These are phyloP conservation scores for Mucor racemosus DNA, from an alignment of 371 early-diverging fungal species.

Conservation along the genomic window DNA sequence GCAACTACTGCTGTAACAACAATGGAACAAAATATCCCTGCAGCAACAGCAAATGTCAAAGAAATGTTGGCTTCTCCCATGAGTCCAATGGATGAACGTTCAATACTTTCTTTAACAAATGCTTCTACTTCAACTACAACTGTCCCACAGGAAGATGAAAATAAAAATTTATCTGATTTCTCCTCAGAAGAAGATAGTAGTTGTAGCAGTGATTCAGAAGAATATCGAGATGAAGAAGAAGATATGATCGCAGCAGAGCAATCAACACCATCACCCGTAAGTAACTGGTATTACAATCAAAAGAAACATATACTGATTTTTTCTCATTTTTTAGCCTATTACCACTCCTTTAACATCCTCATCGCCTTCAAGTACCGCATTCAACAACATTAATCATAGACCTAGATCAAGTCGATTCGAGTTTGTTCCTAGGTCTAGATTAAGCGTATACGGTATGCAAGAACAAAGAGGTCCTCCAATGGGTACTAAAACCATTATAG, in stretches of 20 bases:
- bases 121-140: neutral
- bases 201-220: conserved; percentile 11
- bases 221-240: neutral
- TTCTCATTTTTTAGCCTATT: neutral
- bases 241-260: conserved; percentile 1
- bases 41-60: neutral
- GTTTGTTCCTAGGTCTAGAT: conserved; percentile 42
- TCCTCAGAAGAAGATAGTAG: conserved; percentile 12
- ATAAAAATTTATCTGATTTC: conserved; percentile 8
- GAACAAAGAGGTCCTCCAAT: conserved; percentile 44
- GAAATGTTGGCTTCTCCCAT: conserved; percentile 6
- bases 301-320: no score
- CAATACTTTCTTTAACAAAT: neutral
- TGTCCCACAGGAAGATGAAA: neutral
- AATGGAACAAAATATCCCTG: neutral
- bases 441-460: conserved; percentile 45
- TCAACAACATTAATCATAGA: neutral
- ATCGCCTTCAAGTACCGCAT: neutral
- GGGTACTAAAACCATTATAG: conserved; percentile 61
- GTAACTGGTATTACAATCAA: neutral
- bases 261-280: conserved; percentile 2
- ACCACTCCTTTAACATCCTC: neutral
- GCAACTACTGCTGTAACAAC: neutral
- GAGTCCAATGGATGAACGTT: conserved; percentile 15
- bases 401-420: conserved; percentile 28